Base-by-base conservation (phyloP, 306 rosid genomes). In the Begonia masoniana region DNA sequence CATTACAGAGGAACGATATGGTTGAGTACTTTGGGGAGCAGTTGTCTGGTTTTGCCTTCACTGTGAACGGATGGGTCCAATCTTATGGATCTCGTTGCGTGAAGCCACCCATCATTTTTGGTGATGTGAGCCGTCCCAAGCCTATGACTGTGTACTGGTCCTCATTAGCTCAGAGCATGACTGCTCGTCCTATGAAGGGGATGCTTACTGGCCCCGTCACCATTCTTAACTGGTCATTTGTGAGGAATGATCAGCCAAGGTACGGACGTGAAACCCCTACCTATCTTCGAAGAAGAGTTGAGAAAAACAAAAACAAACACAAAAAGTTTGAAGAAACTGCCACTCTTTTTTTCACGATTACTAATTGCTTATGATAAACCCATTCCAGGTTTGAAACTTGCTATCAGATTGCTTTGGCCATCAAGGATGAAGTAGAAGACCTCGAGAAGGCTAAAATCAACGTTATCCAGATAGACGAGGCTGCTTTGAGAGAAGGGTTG, bases 151-250 rank as follows among this genome's bases (percentile, higher is more conserved):
- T 74, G 23, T 74, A 61, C 70, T 74, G 80, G 80, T 74, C 80
- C 58, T 62, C 68, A 10, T 9, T 61, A 10, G 80, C 80, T 47
- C 80, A 74, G 64, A 66, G 76, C 61, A 50, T 74, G 76, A 74
- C 80, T 10, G 60, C 68, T 14, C 80, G 80, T 49, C 94, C 96
- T 69, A 87, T 87, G 96, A 87, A 87, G 85, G 96, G 96, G 68
- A 87, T 87, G 96, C 96, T 87, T 75, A 87, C 96, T 0, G 96
- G 96, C 65, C 96, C 96, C 5, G 96, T 87, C 50, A 87, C 96
- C 75, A 87, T 87, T 70, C 94, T 87, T 55, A 87, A 87, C 86
- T 87, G 96, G 96, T 87, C 96, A 47, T 87, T 87, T 19, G 96
- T 87, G 15, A 71, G 96, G 53, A 79, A 78, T 42, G 96, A 87